Evolutionary conservation across 768 basidiomycete species (phyloP), one percentile per base, ranked within the genome.

Genomic region (Termitomyces sp.): DNA sequence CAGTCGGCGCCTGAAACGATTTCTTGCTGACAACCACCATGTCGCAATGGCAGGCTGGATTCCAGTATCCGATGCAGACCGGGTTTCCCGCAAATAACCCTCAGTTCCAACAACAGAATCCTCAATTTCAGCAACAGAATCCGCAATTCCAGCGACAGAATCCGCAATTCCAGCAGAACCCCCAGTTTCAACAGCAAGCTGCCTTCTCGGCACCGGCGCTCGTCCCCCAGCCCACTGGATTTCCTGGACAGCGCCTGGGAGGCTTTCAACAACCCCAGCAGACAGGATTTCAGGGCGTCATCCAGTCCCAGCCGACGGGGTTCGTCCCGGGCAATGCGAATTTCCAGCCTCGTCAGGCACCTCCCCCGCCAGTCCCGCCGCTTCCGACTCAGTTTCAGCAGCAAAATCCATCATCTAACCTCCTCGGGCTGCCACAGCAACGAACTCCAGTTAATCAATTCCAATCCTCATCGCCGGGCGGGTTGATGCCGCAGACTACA

Each of bases 31-130:
- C 22, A 67, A 67, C 62, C 58, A 72, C 65, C 68, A 91, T 92
- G 90, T 82, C 88, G 65, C 88, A 90, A 72, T 92, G 90, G 54
- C 87, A 86, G 70, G 80, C 79, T 24, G 83, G 84, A 36, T 86
- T 76, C 66, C 88, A 91, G 72, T 86, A 88, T 67, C 85, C 90
- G 33, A 75, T 86, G 69, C 88, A 88, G 63, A 88, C 89, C 3
- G 89, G 87, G 14, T 86, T 80, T 70, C 80, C 74, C 58, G 67
- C 66, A 53, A 62, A 63, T 56, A 77, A 75, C 36, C 63, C 28
- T 4, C 47, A 47, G 46, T 30, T 47, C 14, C 45, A 46, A 14
- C 45, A 26, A 8, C 45, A 46, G 24, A 46, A 46, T 8, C 24
- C 33, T 1, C 49, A 50, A 22, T 49, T 49, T 6, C 48, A 50